Base-by-base conservation (phyloP, 2,329 filamentous ascomycete species). In the Aspergillus alliaceus region DNA sequence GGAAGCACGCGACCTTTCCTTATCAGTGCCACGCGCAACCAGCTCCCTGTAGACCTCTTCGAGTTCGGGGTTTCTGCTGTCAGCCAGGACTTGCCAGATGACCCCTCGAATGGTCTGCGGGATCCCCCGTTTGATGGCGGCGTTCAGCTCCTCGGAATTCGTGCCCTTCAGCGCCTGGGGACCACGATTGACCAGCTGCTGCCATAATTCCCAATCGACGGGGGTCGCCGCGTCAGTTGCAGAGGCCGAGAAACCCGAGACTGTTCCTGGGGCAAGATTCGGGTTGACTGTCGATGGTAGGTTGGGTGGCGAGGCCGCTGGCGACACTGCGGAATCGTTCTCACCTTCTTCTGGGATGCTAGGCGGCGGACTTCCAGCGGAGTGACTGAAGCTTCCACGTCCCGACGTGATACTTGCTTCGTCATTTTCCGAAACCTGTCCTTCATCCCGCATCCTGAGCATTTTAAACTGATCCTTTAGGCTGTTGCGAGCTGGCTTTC, bases 161-260 rank as follows among this genome's bases (percentile, higher is more conserved):
- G 91, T 92, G 58, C 91, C 86, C 11, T 91, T 90, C 50, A 98
- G 90, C 9, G 91, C 93, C 27, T 91, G 86, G 15, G 93, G 92
- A 0, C 95, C 95, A 77, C 97, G 91, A 64, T 97, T 96, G 32
- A 99, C 95, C 4, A 99, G 89, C 24, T 90, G 86, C 72, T 99
- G 93, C 95, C 95, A 99, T 37, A 99, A 79, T 74, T 99, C 95
- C 95, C 95, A 99, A 71, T 99, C 92, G n/a, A 99, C 95, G 24
- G 90, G 88, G 15, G 82, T 80, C 25, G 79, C 76, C 31, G 81
- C 78, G 67, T 93, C 90, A 14, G 79, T 77, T 60, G 87, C 82
- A 22, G 87, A 86, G 3, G 90, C 86, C 24, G 88, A 88, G 40
- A 93, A 86, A 6, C 93, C 93, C 11, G 91, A 88, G 7, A 89